Conservation (phyloP, 2,329 filamentous ascomycete genomes). For the Talaromyces albobiverticillius region DNA sequence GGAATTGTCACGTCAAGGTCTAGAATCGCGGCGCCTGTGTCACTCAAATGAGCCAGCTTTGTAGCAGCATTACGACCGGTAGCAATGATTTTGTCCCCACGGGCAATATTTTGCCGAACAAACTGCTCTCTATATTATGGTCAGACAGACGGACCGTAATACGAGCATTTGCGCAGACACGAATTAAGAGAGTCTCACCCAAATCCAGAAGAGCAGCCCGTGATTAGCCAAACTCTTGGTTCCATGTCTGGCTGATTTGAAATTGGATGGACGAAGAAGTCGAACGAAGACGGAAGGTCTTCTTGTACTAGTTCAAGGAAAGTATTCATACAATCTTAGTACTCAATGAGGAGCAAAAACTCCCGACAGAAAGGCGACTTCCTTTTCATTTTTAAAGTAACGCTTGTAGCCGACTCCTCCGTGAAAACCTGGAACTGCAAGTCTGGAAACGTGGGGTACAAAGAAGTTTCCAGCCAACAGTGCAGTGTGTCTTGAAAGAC, state of each 20-base stretch:
- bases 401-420: too few species aligned
- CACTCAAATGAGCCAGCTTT: constrained; percentile 9
- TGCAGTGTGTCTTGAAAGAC: too few species aligned
- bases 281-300: not conserved
- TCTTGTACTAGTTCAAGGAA: not conserved
- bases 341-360: not conserved
- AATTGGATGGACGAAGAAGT: not conserved
- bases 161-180: not conserved
- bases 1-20: constrained; percentile 10
- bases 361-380: too few species aligned
- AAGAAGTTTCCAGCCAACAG: too few species aligned
- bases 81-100: constrained; percentile 12
- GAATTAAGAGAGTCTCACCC: not conserved
- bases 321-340: not conserved
- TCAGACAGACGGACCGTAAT: not conserved
- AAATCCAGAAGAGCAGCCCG: constrained; percentile 12
- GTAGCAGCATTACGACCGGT: constrained; percentile 13
- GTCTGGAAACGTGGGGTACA: not conserved
- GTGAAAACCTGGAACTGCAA: not conserved
- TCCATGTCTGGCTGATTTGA: not conserved
- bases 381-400: not conserved
- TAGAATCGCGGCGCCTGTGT: constrained; percentile 8
- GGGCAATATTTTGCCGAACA: constrained; percentile 10
- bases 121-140: constrained; percentile 8
- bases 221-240: constrained; percentile 10